These are phyloP conservation scores for Capronia americana DNA, from an alignment of 2,329 filamentous ascomycete species.

Conservation along the genomic window DNA sequence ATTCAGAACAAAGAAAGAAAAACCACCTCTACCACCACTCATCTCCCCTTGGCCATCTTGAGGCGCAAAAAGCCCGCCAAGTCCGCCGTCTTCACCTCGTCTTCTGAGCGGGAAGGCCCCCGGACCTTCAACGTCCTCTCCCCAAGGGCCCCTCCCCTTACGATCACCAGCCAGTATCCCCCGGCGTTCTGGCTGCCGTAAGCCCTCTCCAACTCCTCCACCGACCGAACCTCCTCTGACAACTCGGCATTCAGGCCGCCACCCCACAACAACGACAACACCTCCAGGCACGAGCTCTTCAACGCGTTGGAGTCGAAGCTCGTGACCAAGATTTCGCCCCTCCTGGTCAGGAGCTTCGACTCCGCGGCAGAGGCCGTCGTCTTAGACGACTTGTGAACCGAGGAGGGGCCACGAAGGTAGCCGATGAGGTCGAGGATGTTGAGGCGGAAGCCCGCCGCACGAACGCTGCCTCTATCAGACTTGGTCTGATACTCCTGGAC, in stretches of 20 bases:
- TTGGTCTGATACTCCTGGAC: constrained; percentile 83
- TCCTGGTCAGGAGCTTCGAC: constrained; percentile 39
- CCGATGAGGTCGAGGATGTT: constrained; percentile 37
- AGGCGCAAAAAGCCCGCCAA: constrained; percentile 73
- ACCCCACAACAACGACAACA: constrained; percentile 80
- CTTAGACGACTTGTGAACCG: constrained; percentile 16
- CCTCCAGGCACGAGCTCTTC: constrained; percentile 74
- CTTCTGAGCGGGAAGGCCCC: constrained; percentile 77
- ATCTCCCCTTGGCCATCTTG: constrained; percentile 33
- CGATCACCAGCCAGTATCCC: constrained; percentile 79
- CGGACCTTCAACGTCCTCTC: constrained; percentile 77
- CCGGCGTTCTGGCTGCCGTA: constrained; percentile 79
- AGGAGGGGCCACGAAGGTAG: constrained; percentile 32
- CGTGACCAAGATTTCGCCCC: constrained; percentile 86
- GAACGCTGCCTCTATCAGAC: constrained; percentile 67
- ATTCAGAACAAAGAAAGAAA: not conserved
- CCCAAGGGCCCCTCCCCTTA: constrained; percentile 61
- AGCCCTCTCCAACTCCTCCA: constrained; percentile 72
- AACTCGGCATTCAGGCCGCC: constrained; percentile 88
- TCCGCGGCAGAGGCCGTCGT: constrained; percentile 7
- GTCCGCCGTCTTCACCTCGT: constrained; percentile 77
- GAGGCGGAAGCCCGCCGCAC: constrained; percentile 82
- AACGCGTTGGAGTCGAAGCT: constrained; percentile 82
- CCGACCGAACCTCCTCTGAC: constrained; percentile 76
- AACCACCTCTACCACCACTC: constrained; percentile 13